Base-by-base conservation (phyloP, 352 stramenopile genomes). In the Phytophthora pinifolia region DNA sequence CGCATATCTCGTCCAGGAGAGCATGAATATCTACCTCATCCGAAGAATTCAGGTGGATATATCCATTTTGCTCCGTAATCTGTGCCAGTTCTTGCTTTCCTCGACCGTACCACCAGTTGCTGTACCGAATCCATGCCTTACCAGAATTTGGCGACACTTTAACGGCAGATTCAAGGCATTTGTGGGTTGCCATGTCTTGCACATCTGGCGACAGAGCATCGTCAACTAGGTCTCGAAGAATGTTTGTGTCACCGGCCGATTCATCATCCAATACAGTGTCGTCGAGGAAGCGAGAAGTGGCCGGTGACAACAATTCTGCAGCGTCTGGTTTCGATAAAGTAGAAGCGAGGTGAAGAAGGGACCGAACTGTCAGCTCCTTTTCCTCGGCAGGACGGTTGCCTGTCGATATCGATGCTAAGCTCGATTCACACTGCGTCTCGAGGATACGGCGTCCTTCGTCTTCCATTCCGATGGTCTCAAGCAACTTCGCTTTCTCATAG, bases 91-190 rank as follows among this genome's bases (percentile, higher is more conserved):
- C 62, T 6, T 50, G 51, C 30, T 72, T 79, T 10, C 72, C 76
- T 31, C 69, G 72, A 31, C 76, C 58, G 35, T 93, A 89, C 29
- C 73, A 88, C 83, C 83, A 93, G 46, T 89, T 65, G 53, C 79
- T 78, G 39, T 88, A 93, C 20, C 64, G 48, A 36, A 83, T 49
- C 80, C 80, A 93, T 1, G 70, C 74, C 30, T 74, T 71, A 5
- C 65, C 37, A 39, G 73, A 83, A 25, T 55, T 59, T 27, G 73
- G 66, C 1, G 52, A 51, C 15, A 87, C 38, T 9, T 59, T 34
- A 6, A 72, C 74, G 4, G 78, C 80, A 47, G 72, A 17, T 39
- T 62, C 20, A 35, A 72, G 61, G 22, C 67, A 82, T 33, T 41
- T 79, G 17, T 67, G 41, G 17, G 38, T 44, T 31, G 51, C 46